Evolutionary conservation across 1,139 yeast genomes (phyloP), one percentile per base, ranked within the genome.

Genomic region (Lodderomyces metapsilosis): DNA sequence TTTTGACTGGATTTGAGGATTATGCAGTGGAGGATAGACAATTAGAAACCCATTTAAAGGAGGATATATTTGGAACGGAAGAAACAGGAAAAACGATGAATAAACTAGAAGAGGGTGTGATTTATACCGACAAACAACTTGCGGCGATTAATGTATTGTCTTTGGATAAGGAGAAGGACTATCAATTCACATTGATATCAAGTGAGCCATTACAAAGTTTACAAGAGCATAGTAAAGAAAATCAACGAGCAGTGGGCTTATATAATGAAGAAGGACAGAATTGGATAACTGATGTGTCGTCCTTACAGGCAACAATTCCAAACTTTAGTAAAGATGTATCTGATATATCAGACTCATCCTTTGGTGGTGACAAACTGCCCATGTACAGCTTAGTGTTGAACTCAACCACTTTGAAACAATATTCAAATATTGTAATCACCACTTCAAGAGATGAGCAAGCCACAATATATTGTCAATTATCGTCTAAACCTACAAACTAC

Each of bases 381-480:
- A 77, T 74, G 51, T 59, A 73, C 47, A 70, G 76, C 6, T 35
- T 80, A 2, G 68, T 68, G 42, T 58, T 74, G 18, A 62, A 70
- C 21, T 50, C 68, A 1, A 50, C 62, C 3, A 52, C 62, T 1
- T 48, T 79, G 9, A 43, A 61, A 0, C 53, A 60, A 5, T 82
- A 66, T 51, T 80, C 80, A 43, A 67, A 66, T 41, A 58, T 82
- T n/a, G 63, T 81, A 2, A 59, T 82, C 17, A 70, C 24, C 71
- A 4, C 3, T 4, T 4, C 64, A 63, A 25, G 15, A 36, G 15
- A 37, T 12, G 24, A 17, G 12, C 17, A 15, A 13, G n/a, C 22
- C n/a, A 25, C 21, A 3, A 2, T 17, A 3, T 13, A 31, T 15
- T 12, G 11, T n/a, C 36, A 41, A 38, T 36, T 38, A 9, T 15